These are phyloP conservation scores for Aspergillus heteromorphus DNA, from an alignment of 495 filamentous ascomycete species.

Conservation along the genomic window DNA sequence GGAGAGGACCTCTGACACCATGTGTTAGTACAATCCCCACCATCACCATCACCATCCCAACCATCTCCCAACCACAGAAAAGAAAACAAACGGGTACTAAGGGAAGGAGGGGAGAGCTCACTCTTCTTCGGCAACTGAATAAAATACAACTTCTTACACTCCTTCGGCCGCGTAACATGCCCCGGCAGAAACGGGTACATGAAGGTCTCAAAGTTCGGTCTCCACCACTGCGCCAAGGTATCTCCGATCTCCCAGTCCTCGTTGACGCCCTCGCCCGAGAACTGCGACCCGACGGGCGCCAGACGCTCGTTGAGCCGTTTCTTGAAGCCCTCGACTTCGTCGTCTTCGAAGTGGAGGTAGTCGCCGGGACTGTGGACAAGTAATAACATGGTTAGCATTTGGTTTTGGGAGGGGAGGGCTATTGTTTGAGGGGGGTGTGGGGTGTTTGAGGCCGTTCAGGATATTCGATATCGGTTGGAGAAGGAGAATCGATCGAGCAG, in stretches of 20 bases:
- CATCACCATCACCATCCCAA: no score
- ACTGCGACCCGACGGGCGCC: slow-evolving; percentile 81
- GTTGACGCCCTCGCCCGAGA: slow-evolving; percentile 79
- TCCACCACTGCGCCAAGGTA: slow-evolving; percentile 96
- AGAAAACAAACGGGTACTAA: neutral
- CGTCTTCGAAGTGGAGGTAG: slow-evolving; percentile 84
- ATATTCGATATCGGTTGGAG: no score
- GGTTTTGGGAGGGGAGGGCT: neutral
- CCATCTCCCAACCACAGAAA: slow-evolving; percentile 9
- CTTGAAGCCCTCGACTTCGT: slow-evolving; percentile 93
- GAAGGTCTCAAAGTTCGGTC: slow-evolving; percentile 98
- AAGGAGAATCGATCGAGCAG: no score
- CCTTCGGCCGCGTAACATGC: slow-evolving; percentile 92
- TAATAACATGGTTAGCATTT: neutral
- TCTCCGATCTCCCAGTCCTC: slow-evolving; percentile 92
- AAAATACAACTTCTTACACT: slow-evolving; percentile 98
- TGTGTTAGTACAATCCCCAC: neutral
- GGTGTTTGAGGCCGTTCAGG: no score
- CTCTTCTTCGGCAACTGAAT: slow-evolving; percentile 90
- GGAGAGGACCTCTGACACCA: slow-evolving; percentile 73
- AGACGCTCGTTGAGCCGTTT: slow-evolving; percentile 84
- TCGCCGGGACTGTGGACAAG: slow-evolving; percentile 81
- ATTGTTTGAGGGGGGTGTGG: no score
- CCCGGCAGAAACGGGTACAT: slow-evolving; percentile 98
- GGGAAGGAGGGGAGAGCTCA: slow-evolving; percentile 48